Evolutionary conservation across 306 rosid genomes (phyloP), one percentile per base, ranked within the genome.

Genomic region (Rosa multiflora): DNA sequence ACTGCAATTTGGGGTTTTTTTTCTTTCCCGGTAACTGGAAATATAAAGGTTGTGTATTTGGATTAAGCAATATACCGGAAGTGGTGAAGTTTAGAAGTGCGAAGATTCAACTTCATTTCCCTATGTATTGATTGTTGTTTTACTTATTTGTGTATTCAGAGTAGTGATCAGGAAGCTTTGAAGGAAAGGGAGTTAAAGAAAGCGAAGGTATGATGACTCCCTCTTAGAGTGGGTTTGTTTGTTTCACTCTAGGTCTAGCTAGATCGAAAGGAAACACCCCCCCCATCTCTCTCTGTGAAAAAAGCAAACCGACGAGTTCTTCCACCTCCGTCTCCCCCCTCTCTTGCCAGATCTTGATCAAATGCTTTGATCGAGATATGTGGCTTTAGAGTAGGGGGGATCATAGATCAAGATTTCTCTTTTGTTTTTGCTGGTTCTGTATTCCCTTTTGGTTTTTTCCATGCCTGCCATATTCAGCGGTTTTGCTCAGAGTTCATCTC

Each of bases 141-240:
- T 12, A 9, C 21, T 68, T 37, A 52, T n/a, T 78, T 76, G 61
- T 61, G 23, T 67, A 59, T 83, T 51, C 86, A 89, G 94, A 78
- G 79, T 46, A 78, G 81, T 82, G 98, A 94, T 76, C 93, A 92
- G 85, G 96, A 94, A 78, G 88, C 86, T 83, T 78, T 94, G 70
- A 81, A 80, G 53, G 89, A 78, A 80, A 55, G 80, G 47, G 86
- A 51, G 70, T 29, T 78, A 44, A 90, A 85, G 86, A 83, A 70
- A 84, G 80, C 53, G 29, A 82, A 89, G 90, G 92, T 89, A 46
- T 32, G 73, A 7, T 4, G 46, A 20, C 67, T n/a, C 72, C 10
- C 32, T 67, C 35, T 46, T 56, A 10, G 0, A 48, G 43, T 23
- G 2, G 8, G 7, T 29, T 48, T 39, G 37, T 26, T 6, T 21